Conservation (phyloP, 1,139 yeast species). For the Oligophagozyma castellii region DNA sequence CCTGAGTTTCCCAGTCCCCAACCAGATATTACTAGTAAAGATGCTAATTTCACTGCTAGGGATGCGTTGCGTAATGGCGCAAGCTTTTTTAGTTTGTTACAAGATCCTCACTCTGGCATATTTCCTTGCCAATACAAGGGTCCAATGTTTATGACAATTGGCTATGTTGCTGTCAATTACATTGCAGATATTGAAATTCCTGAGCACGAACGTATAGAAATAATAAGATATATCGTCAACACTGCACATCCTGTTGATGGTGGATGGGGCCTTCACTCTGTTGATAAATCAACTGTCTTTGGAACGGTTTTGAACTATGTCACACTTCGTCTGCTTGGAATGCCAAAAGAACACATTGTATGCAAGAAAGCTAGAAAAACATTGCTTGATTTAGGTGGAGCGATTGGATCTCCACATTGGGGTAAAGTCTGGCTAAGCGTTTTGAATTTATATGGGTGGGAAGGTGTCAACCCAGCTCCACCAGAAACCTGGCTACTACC, state of each 20-base stretch:
- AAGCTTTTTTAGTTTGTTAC: conserved; percentile 49
- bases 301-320: conserved; percentile 89
- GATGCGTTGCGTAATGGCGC: conserved; percentile 70
- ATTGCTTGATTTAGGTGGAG: conserved; percentile 70
- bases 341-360: conserved; percentile 62
- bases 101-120: conserved; percentile 61
- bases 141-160: conserved; percentile 94
- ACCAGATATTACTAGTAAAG: conserved; percentile 19
- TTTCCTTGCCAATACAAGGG: conserved; percentile 93
- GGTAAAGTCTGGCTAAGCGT: conserved; percentile 86
- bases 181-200: conserved; percentile 58
- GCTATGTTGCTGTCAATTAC: conserved; percentile 67
- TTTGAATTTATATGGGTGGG: conserved; percentile 79
- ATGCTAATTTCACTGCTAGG: conserved; percentile 30
- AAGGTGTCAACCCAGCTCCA: conserved; percentile 96
- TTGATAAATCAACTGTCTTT: conserved; percentile 86
- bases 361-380: conserved; percentile 67
- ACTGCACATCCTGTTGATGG: conserved; percentile 96
- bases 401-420: conserved; percentile 90
- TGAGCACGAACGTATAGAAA: conserved; percentile 49
- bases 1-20: conserved; percentile 33
- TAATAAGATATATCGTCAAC: conserved; percentile 74
- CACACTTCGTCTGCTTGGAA: conserved; percentile 60
- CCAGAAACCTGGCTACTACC: conserved; percentile 92
- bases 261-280: conserved; percentile 97